Evolutionary conservation across 257 asterid species (phyloP).

Genomic region (Perilla frutescens): DNA sequence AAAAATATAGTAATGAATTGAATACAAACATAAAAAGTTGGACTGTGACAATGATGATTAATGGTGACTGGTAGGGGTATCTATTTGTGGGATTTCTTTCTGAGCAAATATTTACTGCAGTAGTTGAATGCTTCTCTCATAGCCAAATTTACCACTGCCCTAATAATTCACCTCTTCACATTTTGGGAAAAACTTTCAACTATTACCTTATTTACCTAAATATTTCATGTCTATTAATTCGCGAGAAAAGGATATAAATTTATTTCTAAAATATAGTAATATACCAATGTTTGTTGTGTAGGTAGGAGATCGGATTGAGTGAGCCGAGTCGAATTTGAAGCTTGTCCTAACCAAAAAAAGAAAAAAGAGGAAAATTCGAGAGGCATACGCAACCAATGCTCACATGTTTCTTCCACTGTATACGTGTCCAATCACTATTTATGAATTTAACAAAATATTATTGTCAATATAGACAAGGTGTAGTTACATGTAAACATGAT

Average conservation of each 20-base stretch:
- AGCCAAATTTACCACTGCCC: conserved; percentile 1
- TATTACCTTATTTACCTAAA: background rate
- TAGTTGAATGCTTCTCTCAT: conserved; percentile 20
- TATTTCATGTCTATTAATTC: background rate
- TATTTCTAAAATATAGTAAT: background rate
- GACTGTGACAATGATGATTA: background rate
- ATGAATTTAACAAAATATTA: too few relatives aligned
- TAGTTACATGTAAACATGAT: too few relatives aligned
- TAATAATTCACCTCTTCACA: conserved; percentile 24
- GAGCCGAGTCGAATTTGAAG: too few relatives aligned
- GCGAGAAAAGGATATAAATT: conserved; percentile 4
- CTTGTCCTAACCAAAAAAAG: too few relatives aligned
- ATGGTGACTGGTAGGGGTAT: conserved; percentile 1
- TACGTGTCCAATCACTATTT: too few relatives aligned
- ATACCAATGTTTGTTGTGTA: too few relatives aligned
- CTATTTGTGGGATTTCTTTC: background rate
- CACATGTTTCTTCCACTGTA: too few relatives aligned
- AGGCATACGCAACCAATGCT: too few relatives aligned
- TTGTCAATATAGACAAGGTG: too few relatives aligned
- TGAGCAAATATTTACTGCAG: conserved; percentile 22
- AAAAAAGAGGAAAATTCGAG: too few relatives aligned
- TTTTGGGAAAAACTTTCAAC: conserved; percentile 4
- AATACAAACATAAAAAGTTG: background rate
- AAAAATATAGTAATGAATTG: background rate
- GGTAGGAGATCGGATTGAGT: too few relatives aligned